Evolutionary conservation across 2,329 filamentous ascomycete genomes (phyloP).

Genomic region (Sporothrix pallida): DNA sequence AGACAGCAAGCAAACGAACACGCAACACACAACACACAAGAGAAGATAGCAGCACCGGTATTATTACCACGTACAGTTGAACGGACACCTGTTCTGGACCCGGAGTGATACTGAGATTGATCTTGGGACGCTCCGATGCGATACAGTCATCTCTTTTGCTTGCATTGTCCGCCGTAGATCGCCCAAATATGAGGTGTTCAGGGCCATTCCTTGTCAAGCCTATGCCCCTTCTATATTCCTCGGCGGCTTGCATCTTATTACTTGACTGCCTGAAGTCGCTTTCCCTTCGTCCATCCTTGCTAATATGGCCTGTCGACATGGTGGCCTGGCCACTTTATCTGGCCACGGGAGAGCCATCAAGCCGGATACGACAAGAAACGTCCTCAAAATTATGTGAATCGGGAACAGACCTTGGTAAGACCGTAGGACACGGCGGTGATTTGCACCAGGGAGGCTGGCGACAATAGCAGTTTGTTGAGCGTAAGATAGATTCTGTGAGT

Average conservation of each 20-base stretch:
- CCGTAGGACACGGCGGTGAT: slow-evolving; percentile 1
- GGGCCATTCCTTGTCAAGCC: neutral
- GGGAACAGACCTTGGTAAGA: neutral
- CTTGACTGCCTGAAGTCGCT: neutral
- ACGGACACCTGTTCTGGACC: no score
- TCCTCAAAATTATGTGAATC: neutral
- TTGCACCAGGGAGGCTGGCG: slow-evolving; percentile 14
- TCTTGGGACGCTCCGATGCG: neutral
- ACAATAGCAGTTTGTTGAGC: neutral
- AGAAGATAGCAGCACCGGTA: no score
- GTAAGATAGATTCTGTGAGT: neutral
- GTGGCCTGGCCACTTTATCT: slow-evolving; percentile 12
- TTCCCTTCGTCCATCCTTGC: neutral
- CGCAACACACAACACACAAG: no score
- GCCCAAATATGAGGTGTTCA: neutral
- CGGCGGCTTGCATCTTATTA: neutral
- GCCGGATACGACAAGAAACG: neutral
- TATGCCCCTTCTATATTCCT: neutral
- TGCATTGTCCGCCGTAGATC: neutral
- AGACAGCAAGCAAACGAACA: neutral
- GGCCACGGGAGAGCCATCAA: slow-evolving; percentile 24
- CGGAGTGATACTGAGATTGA: no score
- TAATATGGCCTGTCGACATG: neutral
- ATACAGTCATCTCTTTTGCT: neutral
- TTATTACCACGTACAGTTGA: no score